These are phyloP conservation scores for Coelastrella sp. DNA, from an alignment of 139 green algal genomes.

Conservation along the genomic window DNA sequence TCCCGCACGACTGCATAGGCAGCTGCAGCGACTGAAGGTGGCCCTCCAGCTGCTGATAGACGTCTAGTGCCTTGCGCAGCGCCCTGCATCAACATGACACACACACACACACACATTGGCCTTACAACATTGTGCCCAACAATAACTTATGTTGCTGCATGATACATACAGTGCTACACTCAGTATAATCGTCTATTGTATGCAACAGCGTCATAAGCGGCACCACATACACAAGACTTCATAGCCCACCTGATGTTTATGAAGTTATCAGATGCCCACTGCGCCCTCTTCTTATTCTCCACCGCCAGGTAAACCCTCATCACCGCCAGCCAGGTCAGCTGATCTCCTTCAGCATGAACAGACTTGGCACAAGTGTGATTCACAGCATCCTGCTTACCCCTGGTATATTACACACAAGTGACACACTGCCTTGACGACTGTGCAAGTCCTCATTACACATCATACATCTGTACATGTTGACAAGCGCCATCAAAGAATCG, in stretches of 20 bases:
- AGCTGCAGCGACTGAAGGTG: slow-evolving; percentile 66
- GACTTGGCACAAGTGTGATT: slow-evolving; percentile 75
- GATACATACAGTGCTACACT: too few relatives aligned
- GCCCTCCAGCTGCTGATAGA: slow-evolving; percentile 77
- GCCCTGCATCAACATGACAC: slow-evolving; percentile 51
- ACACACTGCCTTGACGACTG: too few relatives aligned
- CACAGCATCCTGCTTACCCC: slow-evolving; percentile 76
- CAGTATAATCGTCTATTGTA: not conserved
- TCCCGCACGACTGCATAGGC: slow-evolving; percentile 59
- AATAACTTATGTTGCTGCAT: not conserved
- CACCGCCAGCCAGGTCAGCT: slow-evolving; percentile 83
- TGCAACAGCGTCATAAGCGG: not conserved
- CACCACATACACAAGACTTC: not conserved
- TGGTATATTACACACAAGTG: slow-evolving; percentile 37
- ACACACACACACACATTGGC: not conserved
- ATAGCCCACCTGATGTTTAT: slow-evolving; percentile 67
- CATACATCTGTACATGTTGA: too few relatives aligned
- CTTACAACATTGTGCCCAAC: not conserved
- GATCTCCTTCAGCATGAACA: slow-evolving; percentile 74
- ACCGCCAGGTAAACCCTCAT: slow-evolving; percentile 63
- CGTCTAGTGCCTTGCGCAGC: slow-evolving; percentile 81
- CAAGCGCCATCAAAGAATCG: too few relatives aligned
- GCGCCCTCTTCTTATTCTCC: slow-evolving; percentile 42
- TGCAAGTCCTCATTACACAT: too few relatives aligned
- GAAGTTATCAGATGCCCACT: slow-evolving; percentile 76